Evolutionary conservation across 345 rosid species (phyloP), one percentile per base, ranked within the genome.

Genomic region (Ailanthus altissimus): DNA sequence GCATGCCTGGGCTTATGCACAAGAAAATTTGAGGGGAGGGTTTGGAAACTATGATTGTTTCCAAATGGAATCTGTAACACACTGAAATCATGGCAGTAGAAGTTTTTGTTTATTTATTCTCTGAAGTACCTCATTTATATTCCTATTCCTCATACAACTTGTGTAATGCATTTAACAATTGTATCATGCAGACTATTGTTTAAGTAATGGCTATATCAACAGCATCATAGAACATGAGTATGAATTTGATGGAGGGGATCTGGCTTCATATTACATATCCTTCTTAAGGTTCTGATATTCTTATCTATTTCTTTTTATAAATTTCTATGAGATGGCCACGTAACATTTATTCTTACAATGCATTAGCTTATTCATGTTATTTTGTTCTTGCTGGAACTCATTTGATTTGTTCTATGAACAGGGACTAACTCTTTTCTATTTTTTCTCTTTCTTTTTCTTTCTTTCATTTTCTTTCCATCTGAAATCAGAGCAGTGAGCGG

Each of bases 181-280:
- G 18, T 78, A 13, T 74, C 54, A 40, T 83, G 84, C 90, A 89
- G 90, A 89, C 72, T 91, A 88, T 49, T 91, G 91, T 84, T 84
- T 89, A 53, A 91, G 91, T 88, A 91, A 89, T 82, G 91, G 74
- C 84, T 84, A 81, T 76, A 81, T 91, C 78, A 88, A 89, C 85
- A 86, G 66, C 84, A 89, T 91, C 69, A 86, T 89, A 73, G 66
- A 79, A 38, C 90, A 88, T 73, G 71, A 76, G 14, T 88, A 81
- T 81, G 84, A 81, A 40, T 86, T 89, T 83, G 85, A 84, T 67
- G 79, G 78, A 20, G 90, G 88, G 75, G 91, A 91, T 86, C 81
- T 91, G 63, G 90, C 90, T 76, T 84, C 81, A 63, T 89, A 86
- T 75, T 89, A 89, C 71, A 79, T 89, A 21, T 86, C 93, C 53